A percentile compares a stretch with the other conserved stretches of the same genome.
Evolutionary conservation across 2,329 filamentous ascomycete genomes (phyloP).

Genomic region (Phialophora expanda): DNA sequence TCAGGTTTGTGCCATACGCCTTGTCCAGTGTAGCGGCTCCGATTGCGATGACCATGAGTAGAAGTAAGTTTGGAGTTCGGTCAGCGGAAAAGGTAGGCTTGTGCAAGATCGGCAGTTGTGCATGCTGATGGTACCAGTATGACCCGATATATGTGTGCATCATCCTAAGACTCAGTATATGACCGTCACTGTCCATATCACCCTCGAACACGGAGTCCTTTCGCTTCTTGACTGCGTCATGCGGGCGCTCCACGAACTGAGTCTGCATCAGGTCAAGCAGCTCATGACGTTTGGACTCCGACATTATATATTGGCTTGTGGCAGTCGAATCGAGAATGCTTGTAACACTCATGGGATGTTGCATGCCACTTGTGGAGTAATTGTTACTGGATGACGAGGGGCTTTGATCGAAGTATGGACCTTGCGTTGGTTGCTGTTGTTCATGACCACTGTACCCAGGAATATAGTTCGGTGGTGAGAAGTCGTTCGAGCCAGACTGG

Average conservation of each 20-base stretch:
- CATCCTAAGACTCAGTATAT: constrained; percentile 82
- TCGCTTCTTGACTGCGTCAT: constrained; percentile 73
- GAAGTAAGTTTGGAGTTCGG: constrained; percentile 79
- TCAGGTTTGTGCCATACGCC: constrained; percentile 73
- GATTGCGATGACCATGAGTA: constrained; percentile 89
- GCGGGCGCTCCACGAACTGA: constrained; percentile 80
- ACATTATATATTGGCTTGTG: constrained; percentile 78
- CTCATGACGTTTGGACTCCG: constrained; percentile 84
- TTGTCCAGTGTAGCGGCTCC: constrained; percentile 89
- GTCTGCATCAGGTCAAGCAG: constrained; percentile 80
- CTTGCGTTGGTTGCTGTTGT: constrained; percentile 51
- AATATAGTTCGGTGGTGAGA: constrained; percentile 49
- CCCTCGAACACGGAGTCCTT: constrained; percentile 81
- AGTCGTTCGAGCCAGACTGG: constrained; percentile 58
- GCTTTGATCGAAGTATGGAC: constrained; percentile 58
- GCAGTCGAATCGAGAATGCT: constrained; percentile 77
- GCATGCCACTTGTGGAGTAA: constrained; percentile 41
- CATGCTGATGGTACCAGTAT: constrained; percentile 94
- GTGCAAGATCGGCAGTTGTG: constrained; percentile 92
- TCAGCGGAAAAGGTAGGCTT: constrained; percentile 91
- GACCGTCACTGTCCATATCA: constrained; percentile 66
- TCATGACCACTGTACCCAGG: constrained; percentile 50
- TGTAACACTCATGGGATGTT: constrained; percentile 88
- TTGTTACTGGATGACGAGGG: constrained; percentile 41
- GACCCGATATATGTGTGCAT: constrained; percentile 94